Percentiles rank a stretch among this genome's conserved stretches.
Conservation (phyloP, 306 rosid species). For the Pachyrhizus erosus region DNA sequence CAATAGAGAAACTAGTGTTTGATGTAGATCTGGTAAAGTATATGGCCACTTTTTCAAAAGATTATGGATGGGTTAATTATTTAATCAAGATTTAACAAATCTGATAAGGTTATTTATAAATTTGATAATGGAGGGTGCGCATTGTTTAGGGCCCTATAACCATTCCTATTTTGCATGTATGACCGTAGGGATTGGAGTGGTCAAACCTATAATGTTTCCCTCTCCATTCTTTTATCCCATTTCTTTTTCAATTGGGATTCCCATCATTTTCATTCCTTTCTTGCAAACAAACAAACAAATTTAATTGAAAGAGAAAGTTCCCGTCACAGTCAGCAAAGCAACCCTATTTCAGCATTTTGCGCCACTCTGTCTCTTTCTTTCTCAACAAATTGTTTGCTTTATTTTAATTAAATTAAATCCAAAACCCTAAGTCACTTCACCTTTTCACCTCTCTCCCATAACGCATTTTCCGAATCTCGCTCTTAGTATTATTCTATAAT, state of each 20-base stretch:
- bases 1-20: slow-evolving; percentile 16
- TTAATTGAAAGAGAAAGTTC: slow-evolving; percentile 42
- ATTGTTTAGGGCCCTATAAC: slow-evolving; percentile 51
- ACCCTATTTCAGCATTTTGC: slow-evolving; percentile 54
- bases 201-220: slow-evolving; percentile 54
- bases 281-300: slow-evolving; percentile 50
- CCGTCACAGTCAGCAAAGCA: slow-evolving; percentile 57
- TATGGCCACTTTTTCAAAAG: slow-evolving; percentile 2
- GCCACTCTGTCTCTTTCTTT: slow-evolving; percentile 45
- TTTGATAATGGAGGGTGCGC: slow-evolving; percentile 29
- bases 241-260: slow-evolving; percentile 66
- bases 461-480: slow-evolving; percentile 28
- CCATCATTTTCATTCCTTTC: slow-evolving; percentile 63
- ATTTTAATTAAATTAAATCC: slow-evolving; percentile 5
- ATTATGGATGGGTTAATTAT: slow-evolving; percentile 29
- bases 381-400: slow-evolving; percentile 17
- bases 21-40: neutral
- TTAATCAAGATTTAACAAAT: slow-evolving; percentile 32
- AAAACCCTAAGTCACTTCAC: neutral
- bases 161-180: slow-evolving; percentile 44
- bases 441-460: neutral
- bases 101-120: neutral
- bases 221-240: slow-evolving; percentile 43
- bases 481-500: neutral
- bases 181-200: slow-evolving; percentile 59